Percentiles rank a stretch among this genome's conserved stretches.
Evolutionary conservation across 2,329 filamentous ascomycete species (phyloP).

Genomic region (Xylaria sp.): DNA sequence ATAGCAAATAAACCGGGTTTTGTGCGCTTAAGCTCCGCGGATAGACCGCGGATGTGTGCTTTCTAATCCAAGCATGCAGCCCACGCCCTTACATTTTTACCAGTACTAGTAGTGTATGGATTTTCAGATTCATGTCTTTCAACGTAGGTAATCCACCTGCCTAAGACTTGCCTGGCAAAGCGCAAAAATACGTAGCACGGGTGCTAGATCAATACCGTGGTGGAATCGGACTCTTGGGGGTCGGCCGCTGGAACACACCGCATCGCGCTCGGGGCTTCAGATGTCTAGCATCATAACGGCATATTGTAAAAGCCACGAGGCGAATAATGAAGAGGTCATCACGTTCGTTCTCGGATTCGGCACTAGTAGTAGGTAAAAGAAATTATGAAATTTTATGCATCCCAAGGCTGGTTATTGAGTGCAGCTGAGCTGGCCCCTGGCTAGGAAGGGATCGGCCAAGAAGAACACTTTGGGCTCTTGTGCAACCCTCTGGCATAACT

Average conservation of each 20-base stretch:
- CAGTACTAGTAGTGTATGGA: conserved; percentile 12
- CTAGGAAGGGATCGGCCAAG: conserved; percentile 28
- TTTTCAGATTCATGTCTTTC: conserved; percentile 14
- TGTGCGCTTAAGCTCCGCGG: conserved; percentile 16
- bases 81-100: conserved; percentile 22
- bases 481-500: conserved; percentile 32
- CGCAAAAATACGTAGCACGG: conserved; percentile 9
- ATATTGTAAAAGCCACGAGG: background rate
- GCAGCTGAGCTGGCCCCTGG: conserved; percentile 20
- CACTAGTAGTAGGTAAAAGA: background rate
- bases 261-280: conserved; percentile 23
- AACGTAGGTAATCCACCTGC: background rate
- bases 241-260: conserved; percentile 34
- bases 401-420: background rate
- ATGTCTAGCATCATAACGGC: background rate
- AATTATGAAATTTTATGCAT: conserved; percentile 19
- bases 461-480: conserved; percentile 30
- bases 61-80: conserved; percentile 12
- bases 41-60: conserved; percentile 9
- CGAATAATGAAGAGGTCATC: background rate
- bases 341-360: background rate
- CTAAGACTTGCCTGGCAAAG: background rate
- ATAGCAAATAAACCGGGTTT: conserved; percentile 7
- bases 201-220: conserved; percentile 5
- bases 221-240: conserved; percentile 26